Evolutionary conservation across 169 alveolate species (phyloP).

Genomic region (Besnoitia besnoiti): DNA sequence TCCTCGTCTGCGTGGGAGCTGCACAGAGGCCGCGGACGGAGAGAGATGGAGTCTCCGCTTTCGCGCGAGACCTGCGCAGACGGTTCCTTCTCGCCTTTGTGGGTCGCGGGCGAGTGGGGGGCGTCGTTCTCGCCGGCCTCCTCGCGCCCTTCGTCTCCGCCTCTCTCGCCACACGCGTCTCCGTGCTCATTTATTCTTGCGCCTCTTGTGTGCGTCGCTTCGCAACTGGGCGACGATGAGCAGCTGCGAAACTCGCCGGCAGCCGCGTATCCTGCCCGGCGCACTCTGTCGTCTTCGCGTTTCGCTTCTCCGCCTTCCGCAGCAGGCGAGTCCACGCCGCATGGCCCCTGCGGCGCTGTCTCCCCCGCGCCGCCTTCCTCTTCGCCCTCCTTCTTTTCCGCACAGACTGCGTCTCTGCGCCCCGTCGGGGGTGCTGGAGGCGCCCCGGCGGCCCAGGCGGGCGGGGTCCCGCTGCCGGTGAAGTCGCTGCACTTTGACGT

Average conservation of each 20-base stretch:
- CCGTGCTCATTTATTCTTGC: not conserved
- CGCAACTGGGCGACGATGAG: not conserved
- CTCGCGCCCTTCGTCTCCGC: not conserved
- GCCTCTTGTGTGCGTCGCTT: not conserved
- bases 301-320: not conserved
- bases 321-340: not conserved
- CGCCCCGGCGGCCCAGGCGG: no score
- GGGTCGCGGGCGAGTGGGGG: not conserved
- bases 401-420: no score
- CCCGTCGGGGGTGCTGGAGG: no score
- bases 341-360: not conserved
- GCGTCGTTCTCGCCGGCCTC: not conserved
- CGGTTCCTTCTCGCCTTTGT: not conserved
- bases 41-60: not conserved
- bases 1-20: not conserved
- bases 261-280: not conserved
- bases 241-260: not conserved
- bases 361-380: not conserved
- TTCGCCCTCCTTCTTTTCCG: no score
- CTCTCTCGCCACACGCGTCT: not conserved
- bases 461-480: not conserved
- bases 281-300: not conserved
- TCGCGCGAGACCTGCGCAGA: not conserved
- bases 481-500: conserved; percentile 52
- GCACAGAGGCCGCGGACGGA: no score